These are phyloP conservation scores for Filobasidium uniguttulatum DNA, from an alignment of 1,284 basidiomycete genomes.

Conservation along the genomic window DNA sequence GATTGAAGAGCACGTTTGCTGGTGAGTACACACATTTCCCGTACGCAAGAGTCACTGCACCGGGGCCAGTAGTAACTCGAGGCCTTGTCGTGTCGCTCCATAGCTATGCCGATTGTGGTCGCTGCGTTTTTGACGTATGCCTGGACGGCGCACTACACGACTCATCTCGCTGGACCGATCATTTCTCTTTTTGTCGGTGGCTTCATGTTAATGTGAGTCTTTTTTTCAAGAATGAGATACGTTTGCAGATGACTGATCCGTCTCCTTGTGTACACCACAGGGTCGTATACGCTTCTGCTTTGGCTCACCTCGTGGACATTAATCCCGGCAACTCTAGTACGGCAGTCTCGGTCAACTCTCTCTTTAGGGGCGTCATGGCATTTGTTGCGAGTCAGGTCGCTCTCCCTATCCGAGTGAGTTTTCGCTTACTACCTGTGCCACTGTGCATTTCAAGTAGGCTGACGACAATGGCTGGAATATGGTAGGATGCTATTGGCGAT, in stretches of 20 bases:
- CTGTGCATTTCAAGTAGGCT: no score
- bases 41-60: not conserved
- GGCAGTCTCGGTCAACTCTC: conserved; percentile 30
- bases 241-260: no score
- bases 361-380: conserved; percentile 28
- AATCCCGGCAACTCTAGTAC: conserved; percentile 39
- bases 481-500: conserved; percentile 48
- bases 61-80: no score
- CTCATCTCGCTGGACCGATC: conserved; percentile 47
- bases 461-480: no score
- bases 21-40: conserved; percentile 17
- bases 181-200: conserved; percentile 49
- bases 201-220: conserved; percentile 57
- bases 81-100: conserved; percentile 8
- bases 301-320: conserved; percentile 53
- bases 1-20: conserved; percentile 50
- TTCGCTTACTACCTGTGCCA: no score
- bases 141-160: conserved; percentile 55
- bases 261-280: no score
- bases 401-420: conserved; percentile 25
- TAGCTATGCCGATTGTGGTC: conserved; percentile 25
- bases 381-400: conserved; percentile 34
- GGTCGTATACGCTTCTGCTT: conserved; percentile 31
- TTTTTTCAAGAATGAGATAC: no score
- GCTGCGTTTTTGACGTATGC: conserved; percentile 53